Evolutionary conservation across 352 stramenopile species (phyloP).

Genomic region (Thalassiosira hispida): DNA sequence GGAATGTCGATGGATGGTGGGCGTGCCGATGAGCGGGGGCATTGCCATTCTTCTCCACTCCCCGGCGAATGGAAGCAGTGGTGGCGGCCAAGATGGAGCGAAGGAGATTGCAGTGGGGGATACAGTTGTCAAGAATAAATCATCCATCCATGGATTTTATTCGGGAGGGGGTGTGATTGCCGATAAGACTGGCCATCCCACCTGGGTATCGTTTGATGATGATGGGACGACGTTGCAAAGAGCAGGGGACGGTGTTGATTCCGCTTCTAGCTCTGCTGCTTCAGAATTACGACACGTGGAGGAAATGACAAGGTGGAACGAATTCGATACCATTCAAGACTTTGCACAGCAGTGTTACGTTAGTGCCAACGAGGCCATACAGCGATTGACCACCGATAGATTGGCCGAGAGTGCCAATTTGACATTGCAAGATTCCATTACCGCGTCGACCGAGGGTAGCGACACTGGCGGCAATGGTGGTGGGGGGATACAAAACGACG

Average conservation of each 20-base stretch:
- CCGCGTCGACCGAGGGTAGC: background rate
- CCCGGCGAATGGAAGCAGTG: background rate
- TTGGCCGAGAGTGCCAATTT: slow-evolving; percentile 78
- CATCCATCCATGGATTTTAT: slow-evolving; percentile 12
- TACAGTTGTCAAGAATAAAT: background rate
- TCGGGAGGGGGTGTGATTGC: slow-evolving; percentile 32
- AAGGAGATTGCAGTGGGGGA: background rate
- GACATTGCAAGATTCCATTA: slow-evolving; percentile 48
- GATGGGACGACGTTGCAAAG: background rate
- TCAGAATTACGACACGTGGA: slow-evolving; percentile 19
- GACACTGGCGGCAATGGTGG: background rate
- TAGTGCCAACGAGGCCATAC: slow-evolving; percentile 68
- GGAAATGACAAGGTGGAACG: slow-evolving; percentile 49
- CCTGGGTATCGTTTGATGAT: no score
- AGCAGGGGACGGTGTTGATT: background rate
- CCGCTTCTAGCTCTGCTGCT: background rate
- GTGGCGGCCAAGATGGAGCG: background rate
- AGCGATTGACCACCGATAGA: slow-evolving; percentile 69
- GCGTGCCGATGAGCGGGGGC: slow-evolving; percentile 29
- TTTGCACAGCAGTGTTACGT: slow-evolving; percentile 70
- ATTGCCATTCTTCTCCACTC: slow-evolving; percentile 2
- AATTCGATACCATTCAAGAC: slow-evolving; percentile 64
- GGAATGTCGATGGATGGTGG: slow-evolving; percentile 43
- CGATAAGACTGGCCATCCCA: slow-evolving; percentile 4
- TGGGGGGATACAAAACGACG: no score